Conservation (phyloP, 2,329 filamentous ascomycete species). For the Colletotrichum chlorophyti region DNA sequence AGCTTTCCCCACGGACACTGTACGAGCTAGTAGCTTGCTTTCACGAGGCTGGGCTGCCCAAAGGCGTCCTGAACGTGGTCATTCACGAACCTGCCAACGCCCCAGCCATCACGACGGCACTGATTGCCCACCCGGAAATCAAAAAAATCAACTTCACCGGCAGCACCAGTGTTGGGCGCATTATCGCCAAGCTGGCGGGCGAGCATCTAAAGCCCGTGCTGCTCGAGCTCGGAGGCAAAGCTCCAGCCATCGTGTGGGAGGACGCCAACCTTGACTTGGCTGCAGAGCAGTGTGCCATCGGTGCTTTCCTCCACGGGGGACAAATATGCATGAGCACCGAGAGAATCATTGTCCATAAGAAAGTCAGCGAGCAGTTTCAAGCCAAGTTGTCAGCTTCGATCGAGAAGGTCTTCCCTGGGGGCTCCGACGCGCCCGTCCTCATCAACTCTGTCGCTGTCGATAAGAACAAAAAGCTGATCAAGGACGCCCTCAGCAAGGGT, state of each 20-base stretch:
- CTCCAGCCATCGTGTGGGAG: slow-evolving; percentile 77
- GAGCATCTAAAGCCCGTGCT: slow-evolving; percentile 80
- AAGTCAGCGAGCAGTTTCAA: slow-evolving; percentile 54
- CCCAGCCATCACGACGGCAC: slow-evolving; percentile 66
- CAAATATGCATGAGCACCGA: slow-evolving; percentile 91
- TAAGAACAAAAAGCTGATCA: slow-evolving; percentile 65
- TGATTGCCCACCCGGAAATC: slow-evolving; percentile 72
- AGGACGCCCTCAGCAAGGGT: slow-evolving; percentile 71
- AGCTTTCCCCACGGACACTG: slow-evolving; percentile 69
- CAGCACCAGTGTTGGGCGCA: slow-evolving; percentile 74
- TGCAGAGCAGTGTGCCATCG: slow-evolving; percentile 70
- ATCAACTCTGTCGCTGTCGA: slow-evolving; percentile 70
- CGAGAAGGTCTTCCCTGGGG: slow-evolving; percentile 54
- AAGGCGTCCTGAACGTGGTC: slow-evolving; percentile 77
- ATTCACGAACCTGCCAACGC: slow-evolving; percentile 71
- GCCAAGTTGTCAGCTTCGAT: slow-evolving; percentile 47
- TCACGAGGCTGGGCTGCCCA: slow-evolving; percentile 77
- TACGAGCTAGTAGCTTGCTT: slow-evolving; percentile 69
- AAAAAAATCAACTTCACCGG: slow-evolving; percentile 91
- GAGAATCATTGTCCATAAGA: slow-evolving; percentile 66
- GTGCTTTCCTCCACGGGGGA: slow-evolving; percentile 75
- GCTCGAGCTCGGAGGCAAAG: slow-evolving; percentile 85
- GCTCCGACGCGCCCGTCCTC: slow-evolving; percentile 71
- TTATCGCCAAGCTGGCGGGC: slow-evolving; percentile 74
- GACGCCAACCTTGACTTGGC: slow-evolving; percentile 80